Evolutionary conservation across 352 stramenopile genomes (phyloP), one percentile per base, ranked within the genome.

Genomic region (Globisporangium yorkense): DNA sequence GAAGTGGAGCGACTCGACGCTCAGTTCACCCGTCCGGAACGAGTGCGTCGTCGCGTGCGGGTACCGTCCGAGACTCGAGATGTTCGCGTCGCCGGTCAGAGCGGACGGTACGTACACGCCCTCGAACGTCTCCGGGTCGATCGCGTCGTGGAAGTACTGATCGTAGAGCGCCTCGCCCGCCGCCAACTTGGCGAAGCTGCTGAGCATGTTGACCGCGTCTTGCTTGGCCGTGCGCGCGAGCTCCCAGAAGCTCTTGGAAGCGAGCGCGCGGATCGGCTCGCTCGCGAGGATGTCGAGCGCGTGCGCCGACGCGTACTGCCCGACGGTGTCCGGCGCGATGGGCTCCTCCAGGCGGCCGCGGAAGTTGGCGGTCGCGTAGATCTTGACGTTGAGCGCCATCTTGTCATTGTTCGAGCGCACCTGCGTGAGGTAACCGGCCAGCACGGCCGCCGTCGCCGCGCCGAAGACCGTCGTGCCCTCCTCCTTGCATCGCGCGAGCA

Each of bases 381-480:
- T 12, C 9, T 41, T 41, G 9, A 41, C 16, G 1, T 41, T 41
- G 9, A 4, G 37, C 37, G 37, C 37, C 37, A 41, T 41, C 37
- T 41, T 41, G 7, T 41, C 37, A 9, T 41, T 10, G 66, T 61
- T 9, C 66, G 56, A 1, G 48, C 55, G 16, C 47, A 52, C 6
- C 51, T 35, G 27, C 16, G 29, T 33, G 16, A 64, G 63, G 49
- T 70, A 74, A 2, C 51, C 64, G 13, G 71, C 43, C n/a, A 77
- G 40, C 0, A 70, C 62, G 0, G 67, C 59, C 10, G 69, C 67
- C 2, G 56, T 60, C 12, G 78, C 33, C 3, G 69, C 72, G 7
- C 64, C 72, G 27, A 63, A 65, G 54, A 78, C 69, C n/a, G 72
- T 78, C 45, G 64, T 63, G 15, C 55, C 21, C 31, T 80, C 69